A percentile compares a stretch with the other conserved stretches of the same genome.
Conservation (phyloP, 495 filamentous ascomycete species). For the Hypomontagnella monticulosa region DNA sequence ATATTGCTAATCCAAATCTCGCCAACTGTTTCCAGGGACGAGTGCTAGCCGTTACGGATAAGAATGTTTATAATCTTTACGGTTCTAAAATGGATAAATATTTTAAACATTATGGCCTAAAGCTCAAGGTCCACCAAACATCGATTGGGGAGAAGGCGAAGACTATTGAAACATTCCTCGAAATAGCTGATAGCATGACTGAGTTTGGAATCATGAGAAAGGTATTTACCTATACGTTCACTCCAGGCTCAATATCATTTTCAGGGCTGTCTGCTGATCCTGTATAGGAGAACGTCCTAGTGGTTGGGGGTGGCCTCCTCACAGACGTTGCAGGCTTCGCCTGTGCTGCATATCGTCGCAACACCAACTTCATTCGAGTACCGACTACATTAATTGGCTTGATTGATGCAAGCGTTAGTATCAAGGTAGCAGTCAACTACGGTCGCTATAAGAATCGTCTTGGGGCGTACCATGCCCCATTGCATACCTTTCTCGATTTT, state of each 20-base stretch:
- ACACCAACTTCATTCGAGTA: conserved; percentile 66
- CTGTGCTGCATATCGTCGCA: conserved; percentile 64
- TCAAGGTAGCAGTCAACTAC: conserved; percentile 74
- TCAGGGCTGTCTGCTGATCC: too few species aligned
- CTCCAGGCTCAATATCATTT: too few species aligned
- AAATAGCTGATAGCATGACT: conserved; percentile 70
- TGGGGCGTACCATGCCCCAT: conserved; percentile 72
- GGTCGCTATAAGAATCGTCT: conserved; percentile 72
- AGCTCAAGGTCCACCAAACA: conserved; percentile 68
- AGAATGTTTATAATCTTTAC: conserved; percentile 69
- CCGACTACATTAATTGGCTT: conserved; percentile 73
- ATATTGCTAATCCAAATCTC: conserved; percentile 59
- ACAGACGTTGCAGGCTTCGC: conserved; percentile 76
- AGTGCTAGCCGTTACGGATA: conserved; percentile 67
- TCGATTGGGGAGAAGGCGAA: conserved; percentile 73
- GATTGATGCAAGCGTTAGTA: conserved; percentile 72
- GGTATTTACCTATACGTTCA: too few species aligned
- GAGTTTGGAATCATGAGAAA: conserved; percentile 72
- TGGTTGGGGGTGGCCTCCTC: conserved; percentile 70
- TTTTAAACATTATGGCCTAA: conserved; percentile 62
- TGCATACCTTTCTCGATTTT: conserved; percentile 73
- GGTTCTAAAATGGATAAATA: conserved; percentile 66
- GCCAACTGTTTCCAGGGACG: conserved; percentile 69
- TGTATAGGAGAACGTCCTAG: conserved; percentile 68
- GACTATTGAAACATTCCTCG: conserved; percentile 66